Conservation (phyloP, 805 yeast genomes). For the Torulaspora maleeae region DNA sequence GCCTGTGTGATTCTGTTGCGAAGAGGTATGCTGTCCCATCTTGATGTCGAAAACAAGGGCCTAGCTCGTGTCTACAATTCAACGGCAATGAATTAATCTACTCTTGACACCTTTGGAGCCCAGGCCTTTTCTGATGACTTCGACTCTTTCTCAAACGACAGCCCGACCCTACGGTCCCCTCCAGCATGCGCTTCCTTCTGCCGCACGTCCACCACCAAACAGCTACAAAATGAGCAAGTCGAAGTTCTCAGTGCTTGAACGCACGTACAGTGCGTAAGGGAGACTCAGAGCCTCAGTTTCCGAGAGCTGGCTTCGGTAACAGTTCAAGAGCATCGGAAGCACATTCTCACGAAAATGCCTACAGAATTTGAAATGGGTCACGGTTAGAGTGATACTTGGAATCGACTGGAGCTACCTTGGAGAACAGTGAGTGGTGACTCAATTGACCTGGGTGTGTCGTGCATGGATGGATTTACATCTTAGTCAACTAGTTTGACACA, state of each 20-base stretch:
- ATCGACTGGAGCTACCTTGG: too few species aligned
- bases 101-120: too few species aligned
- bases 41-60: not conserved
- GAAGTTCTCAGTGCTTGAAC: too few species aligned
- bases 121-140: too few species aligned
- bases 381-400: too few species aligned
- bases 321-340: too few species aligned
- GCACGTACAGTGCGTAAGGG: too few species aligned
- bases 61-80: not conserved
- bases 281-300: not conserved
- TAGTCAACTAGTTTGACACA: not conserved
- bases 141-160: not conserved
- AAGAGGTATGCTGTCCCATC: constrained; percentile 29
- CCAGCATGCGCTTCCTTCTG: not conserved
- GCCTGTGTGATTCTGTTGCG: not conserved
- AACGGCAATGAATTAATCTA: not conserved
- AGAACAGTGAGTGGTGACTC: not conserved
- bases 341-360: too few species aligned
- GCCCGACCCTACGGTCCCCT: not conserved
- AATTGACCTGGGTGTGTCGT: not conserved
- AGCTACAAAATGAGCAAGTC: not conserved
- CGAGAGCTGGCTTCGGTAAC: not conserved
- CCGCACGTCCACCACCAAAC: not conserved
- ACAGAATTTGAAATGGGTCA: too few species aligned
- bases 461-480: too few species aligned